Conservation (phyloP, 2,329 filamentous ascomycete species). For the Helicocarpus griseus region DNA sequence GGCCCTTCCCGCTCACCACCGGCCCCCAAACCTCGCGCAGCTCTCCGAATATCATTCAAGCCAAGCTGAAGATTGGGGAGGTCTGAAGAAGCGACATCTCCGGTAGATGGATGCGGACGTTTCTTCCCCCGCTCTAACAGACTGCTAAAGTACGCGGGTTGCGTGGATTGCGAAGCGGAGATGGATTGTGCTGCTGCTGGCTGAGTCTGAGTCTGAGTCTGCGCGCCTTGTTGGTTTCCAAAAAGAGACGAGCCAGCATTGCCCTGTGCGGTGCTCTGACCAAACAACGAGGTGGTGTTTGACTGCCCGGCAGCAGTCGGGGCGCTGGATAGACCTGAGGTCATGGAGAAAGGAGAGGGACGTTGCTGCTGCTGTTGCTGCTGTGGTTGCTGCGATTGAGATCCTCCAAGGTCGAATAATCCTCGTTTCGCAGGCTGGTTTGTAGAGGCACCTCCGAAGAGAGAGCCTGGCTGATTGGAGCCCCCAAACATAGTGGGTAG, state of each 20-base stretch:
- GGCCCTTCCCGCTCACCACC: slow-evolving; percentile 47
- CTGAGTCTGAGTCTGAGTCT: slow-evolving; percentile 17
- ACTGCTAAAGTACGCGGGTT: slow-evolving; percentile 56
- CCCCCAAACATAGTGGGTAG: not conserved
- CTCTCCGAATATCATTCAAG: slow-evolving; percentile 70
- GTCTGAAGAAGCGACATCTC: slow-evolving; percentile 52
- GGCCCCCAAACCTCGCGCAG: slow-evolving; percentile 67
- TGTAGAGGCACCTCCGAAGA: slow-evolving; percentile 2
- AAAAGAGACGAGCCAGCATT: slow-evolving; percentile 18
- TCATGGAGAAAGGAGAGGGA: not conserved
- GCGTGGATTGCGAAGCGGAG: slow-evolving; percentile 25
- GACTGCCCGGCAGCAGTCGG: slow-evolving; percentile 2
- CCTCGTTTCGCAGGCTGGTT: slow-evolving; percentile 10
- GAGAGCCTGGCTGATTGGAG: not conserved
- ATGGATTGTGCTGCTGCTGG: slow-evolving; percentile 16
- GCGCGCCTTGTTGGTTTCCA: slow-evolving; percentile 14
- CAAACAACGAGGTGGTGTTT: slow-evolving; percentile 2
- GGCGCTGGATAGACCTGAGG: not conserved
- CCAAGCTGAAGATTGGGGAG: slow-evolving; percentile 85
- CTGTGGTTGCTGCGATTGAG: slow-evolving; percentile 5
- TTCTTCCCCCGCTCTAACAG: slow-evolving; percentile 55
- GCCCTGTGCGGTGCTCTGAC: slow-evolving; percentile 12
- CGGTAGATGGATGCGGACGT: slow-evolving; percentile 53
- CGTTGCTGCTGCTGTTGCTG: not conserved
- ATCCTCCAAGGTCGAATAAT: slow-evolving; percentile 6